Evolutionary conservation across 345 rosid genomes (phyloP).

Genomic region (Bruguiera gymnorhiza): DNA sequence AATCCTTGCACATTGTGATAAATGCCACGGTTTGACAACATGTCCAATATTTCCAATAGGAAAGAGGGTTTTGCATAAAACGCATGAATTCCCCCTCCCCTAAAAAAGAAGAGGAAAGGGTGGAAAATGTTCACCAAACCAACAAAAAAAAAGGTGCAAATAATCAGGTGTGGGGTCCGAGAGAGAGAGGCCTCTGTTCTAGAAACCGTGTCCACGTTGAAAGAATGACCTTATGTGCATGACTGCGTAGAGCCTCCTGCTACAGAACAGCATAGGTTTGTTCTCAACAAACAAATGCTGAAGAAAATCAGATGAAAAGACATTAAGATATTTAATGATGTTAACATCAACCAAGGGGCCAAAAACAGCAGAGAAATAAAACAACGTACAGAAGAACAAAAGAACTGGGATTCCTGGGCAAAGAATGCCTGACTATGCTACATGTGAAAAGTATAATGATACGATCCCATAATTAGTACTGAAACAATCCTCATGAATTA

Average conservation of each 20-base stretch:
- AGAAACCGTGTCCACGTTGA: neutral
- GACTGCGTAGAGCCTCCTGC: neutral
- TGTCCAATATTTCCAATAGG: too few species aligned
- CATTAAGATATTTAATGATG: slow-evolving; percentile 4
- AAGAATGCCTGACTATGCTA: slow-evolving; percentile 45
- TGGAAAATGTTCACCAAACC: too few species aligned
- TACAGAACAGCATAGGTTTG: neutral
- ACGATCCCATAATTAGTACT: too few species aligned
- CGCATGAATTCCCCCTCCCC: too few species aligned
- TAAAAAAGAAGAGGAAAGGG: neutral
- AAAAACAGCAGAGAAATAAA: slow-evolving; percentile 23
- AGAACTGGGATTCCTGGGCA: slow-evolving; percentile 43
- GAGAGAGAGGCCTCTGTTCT: neutral
- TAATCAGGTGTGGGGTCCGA: too few species aligned
- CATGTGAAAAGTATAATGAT: too few species aligned
- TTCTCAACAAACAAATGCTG: neutral
- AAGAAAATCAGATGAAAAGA: slow-evolving; percentile 5
- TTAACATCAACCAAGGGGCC: slow-evolving; percentile 15
- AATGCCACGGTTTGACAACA: too few species aligned
- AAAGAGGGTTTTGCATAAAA: too few species aligned
- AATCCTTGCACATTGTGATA: too few species aligned
- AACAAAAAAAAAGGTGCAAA: neutral
- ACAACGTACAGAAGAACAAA: slow-evolving; percentile 47
- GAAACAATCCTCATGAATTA: too few species aligned
- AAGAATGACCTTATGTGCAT: neutral